A percentile compares a stretch with the other conserved stretches of the same genome.
phyloP scores from a whole-genome alignment of 1,139 yeast genomes.

The Kluyveromyces sp. region DNA sequence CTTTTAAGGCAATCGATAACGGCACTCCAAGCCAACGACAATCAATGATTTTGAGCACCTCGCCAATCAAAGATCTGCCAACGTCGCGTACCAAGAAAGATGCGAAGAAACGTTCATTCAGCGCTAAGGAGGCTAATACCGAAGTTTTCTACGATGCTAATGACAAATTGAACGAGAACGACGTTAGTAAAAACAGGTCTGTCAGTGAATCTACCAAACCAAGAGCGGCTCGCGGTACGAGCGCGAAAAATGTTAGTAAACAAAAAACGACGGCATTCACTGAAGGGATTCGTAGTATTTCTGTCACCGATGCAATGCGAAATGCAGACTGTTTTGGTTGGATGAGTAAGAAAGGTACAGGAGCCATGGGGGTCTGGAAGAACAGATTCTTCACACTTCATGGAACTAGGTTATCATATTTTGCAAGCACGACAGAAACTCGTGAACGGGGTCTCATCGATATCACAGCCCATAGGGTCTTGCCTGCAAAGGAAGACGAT shows the following conservation, averaged over 20 bases:
- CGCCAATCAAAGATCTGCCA: constrained; percentile 6
- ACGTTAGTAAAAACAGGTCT: constrained; percentile 21
- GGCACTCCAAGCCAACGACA: constrained; percentile 11
- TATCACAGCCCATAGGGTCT: constrained; percentile 87
- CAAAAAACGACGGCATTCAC: constrained; percentile 85
- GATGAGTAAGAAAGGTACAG: constrained; percentile 89
- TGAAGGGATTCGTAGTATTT: constrained; percentile 76
- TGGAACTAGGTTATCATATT: constrained; percentile 88
- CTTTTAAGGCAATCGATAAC: constrained; percentile 14
- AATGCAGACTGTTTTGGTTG: constrained; percentile 81
- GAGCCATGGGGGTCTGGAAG: constrained; percentile 85
- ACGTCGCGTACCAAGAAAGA: constrained; percentile 7
- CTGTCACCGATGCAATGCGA: constrained; percentile 73
- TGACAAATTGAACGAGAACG: constrained; percentile 13
- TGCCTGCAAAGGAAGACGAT: constrained; percentile 70
- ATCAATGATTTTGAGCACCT: constrained; percentile 8
- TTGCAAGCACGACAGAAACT: constrained; percentile 69
- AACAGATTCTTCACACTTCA: constrained; percentile 83
- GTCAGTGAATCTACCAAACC: constrained; percentile 30
- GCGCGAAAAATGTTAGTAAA: constrained; percentile 29
- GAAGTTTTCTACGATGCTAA: constrained; percentile 14
- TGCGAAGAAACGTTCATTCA: constrained; percentile 26
- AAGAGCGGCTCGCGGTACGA: constrained; percentile 25
- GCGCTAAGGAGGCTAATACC: constrained; percentile 25
- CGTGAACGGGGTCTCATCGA: constrained; percentile 90